Evolutionary conservation across 305 asterid genomes (phyloP).

Genomic region (Rubia tinctorum): DNA sequence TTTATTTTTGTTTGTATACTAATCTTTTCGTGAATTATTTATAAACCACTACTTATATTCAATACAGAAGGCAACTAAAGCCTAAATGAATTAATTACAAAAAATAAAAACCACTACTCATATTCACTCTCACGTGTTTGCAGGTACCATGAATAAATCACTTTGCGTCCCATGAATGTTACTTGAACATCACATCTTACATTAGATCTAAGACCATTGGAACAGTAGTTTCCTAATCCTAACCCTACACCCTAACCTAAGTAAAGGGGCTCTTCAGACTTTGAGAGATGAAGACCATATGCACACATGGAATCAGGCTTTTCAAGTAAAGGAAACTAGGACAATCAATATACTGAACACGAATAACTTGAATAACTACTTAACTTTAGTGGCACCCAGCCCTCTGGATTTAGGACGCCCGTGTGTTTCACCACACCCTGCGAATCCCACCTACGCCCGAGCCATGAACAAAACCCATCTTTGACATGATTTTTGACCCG

Average conservation of each 20-base stretch:
- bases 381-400: slow-evolving; percentile 53
- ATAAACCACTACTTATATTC: too few species aligned
- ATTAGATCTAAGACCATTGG: slow-evolving; percentile 5
- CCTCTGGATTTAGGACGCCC: slow-evolving; percentile 78
- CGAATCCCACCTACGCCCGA: slow-evolving; percentile 79
- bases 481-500: slow-evolving; percentile 93
- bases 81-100: neutral
- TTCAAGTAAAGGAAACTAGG: neutral
- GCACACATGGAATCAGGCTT: neutral
- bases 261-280: too few species aligned
- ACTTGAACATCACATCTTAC: neutral
- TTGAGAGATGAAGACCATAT: too few species aligned
- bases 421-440: slow-evolving; percentile 69
- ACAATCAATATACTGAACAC: neutral
- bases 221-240: neutral
- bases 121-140: neutral
- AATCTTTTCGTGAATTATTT: too few species aligned
- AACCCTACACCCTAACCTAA: too few species aligned
- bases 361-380: neutral
- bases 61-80: neutral
- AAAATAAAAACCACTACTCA: too few species aligned
- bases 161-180: neutral
- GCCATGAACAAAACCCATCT: slow-evolving; percentile 90
- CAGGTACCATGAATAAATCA: neutral
- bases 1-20: too few species aligned